Evolutionary conservation across 2,329 filamentous ascomycete species (phyloP), one percentile per base, ranked within the genome.

Genomic region (Epichloe festucae): DNA sequence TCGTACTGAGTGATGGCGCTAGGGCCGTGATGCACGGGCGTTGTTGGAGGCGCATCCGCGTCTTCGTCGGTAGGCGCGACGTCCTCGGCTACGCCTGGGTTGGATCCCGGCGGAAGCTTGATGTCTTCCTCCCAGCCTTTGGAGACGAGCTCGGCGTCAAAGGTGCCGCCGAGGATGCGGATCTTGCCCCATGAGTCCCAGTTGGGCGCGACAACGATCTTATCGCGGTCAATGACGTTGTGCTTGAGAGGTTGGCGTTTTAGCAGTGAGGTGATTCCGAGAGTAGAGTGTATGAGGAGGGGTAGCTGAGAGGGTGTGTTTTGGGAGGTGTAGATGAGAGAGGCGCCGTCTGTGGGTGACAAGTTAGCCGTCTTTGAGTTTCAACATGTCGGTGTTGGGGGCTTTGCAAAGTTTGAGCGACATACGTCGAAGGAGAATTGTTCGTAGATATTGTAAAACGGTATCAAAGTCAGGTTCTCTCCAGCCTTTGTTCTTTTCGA

Each of bases 101-200:
- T 58, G n/a, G 62, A 60, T 15, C 61, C 63, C 1, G 62, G 57
- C 7, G 73, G 71, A 47, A 73, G 76, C 61, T 89, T 82, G 48
- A 93, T 85, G 57, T 95, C 89, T 52, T 87, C 77, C 2, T 85
- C 84, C 93, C 93, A 98, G 48, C 84, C 87, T 53, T 82, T 78
- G 60, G 88, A 93, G 43, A 95, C 77, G 14, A 79, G 78, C 71
- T 98, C 93, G 21, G 94, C 87, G 58, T 97, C 89, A 60, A 97
- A 97, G 0, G 84, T 87, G 63, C 95, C 93, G 50, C 89, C 81
- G 31, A 97, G 74, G 44, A 97, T 89, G 42, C 91, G 79, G 54
- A 98, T 96, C 70, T 97, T 98, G 54, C 89, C 90, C 87, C 89
- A 96, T 0, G 90, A 96, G 67, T 98, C 93, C 93, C 93, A 98